Base-by-base conservation (phyloP, 495 filamentous ascomycete genomes). In the Penicillium dipodomyicola region DNA sequence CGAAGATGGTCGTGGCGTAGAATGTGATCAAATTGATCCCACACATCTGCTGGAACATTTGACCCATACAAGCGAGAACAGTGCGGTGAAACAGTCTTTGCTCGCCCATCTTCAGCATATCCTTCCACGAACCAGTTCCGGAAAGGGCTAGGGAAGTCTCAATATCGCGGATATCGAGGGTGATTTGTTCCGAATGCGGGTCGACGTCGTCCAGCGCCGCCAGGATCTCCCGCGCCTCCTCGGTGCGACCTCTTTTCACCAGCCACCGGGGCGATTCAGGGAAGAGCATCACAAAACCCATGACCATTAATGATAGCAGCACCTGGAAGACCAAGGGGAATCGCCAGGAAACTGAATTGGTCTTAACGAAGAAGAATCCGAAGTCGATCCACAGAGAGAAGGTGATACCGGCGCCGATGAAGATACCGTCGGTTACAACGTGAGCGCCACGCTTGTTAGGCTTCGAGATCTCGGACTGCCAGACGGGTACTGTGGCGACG, bases 371-470 rank as follows among this genome's bases (percentile, higher is more conserved):
- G 59, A 80, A 76, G 55, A 78, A 80, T 3, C 77, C 79, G 41
- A 81, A 85, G 63, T 86, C 84, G n/a, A 87, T 75, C 85, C 84
- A 88, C 49, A 86, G 82, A 3, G 83, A 81, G n/a, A 85, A 76
- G 2, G 84, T 79, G 15, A 87, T 82, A 52, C 85, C 85, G 20
- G 82, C 80, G 46, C 85, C 84, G 58, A 87, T 86, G 33, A 86
- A 73, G 1, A 84, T 72, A 44, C 87, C 86, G 56, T 87, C 84
- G 20, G 84, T 86, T 17, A 84, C 80, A 46, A 88, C 78, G 57
- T 86, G 85, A 23, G 83, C 76, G 2, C 85, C 85, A 35, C 86
- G 77, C 9, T 82, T 82, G 10, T 72, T 82, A 30, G 86, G 77
- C 45, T 77, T 77, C 4, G 82, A 81, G 32, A 81, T 83, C 66